Percentiles rank a stretch among this genome's conserved stretches.
phyloP scores from a whole-genome alignment of 1,284 basidiomycete genomes.

The Mycena sp. region DNA sequence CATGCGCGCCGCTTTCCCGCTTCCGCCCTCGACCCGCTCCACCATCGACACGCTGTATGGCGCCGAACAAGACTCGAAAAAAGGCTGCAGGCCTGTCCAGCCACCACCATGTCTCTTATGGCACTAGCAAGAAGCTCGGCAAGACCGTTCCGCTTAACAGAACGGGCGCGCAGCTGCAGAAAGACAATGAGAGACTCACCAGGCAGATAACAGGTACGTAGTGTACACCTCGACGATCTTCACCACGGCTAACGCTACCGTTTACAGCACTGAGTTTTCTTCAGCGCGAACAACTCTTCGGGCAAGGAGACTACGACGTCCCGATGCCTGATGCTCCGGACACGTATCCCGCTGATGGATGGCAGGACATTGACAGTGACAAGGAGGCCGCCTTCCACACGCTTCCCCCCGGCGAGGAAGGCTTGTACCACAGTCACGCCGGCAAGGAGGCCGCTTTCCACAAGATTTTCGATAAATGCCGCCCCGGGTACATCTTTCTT shows the following conservation, averaged over 20 bases:
- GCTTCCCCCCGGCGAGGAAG: conserved; percentile 17
- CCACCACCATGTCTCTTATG: background rate
- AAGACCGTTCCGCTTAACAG: background rate
- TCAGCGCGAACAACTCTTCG: conserved; percentile 11
- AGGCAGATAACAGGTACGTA: background rate
- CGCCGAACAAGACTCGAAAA: background rate
- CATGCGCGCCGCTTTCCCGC: too few relatives aligned
- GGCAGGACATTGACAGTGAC: conserved; percentile 1
- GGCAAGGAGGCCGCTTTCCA: conserved; percentile 13
- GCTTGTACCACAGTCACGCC: conserved; percentile 12
- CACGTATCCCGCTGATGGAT: background rate
- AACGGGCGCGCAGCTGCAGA: background rate
- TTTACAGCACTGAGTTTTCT: background rate
- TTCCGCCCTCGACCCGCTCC: too few relatives aligned
- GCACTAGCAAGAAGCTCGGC: background rate
- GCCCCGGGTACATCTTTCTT: background rate
- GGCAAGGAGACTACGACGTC: background rate
- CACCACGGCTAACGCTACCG: too few relatives aligned
- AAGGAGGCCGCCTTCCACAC: background rate
- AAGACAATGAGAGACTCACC: background rate
- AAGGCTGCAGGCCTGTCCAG: background rate
- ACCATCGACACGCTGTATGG: too few relatives aligned
- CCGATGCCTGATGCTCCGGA: conserved; percentile 8
- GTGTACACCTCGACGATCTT: too few relatives aligned
- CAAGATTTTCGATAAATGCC: conserved; percentile 11